phyloP scores from a whole-genome alignment of 805 yeast genomes.

The Pichia deserticola region DNA sequence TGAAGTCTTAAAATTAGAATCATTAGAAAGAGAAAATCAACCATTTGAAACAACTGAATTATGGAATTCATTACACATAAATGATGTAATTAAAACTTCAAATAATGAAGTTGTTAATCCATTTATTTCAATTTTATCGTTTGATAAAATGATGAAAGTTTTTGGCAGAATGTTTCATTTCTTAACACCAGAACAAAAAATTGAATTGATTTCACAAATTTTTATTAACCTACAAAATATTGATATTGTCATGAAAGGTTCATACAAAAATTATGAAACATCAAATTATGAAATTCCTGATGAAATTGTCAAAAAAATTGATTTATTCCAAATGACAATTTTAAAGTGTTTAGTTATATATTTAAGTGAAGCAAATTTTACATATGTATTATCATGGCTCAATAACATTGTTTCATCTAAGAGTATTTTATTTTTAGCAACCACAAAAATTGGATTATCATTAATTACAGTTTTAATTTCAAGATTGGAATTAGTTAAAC shows the following conservation, averaged over 20 bases:
- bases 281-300: slow-evolving; percentile 43
- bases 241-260: slow-evolving; percentile 70
- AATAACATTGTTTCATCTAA: slow-evolving; percentile 64
- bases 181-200: slow-evolving; percentile 65
- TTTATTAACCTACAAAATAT: slow-evolving; percentile 76
- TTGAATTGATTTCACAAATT: slow-evolving; percentile 68
- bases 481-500: slow-evolving; percentile 85
- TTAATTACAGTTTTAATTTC: slow-evolving; percentile 84
- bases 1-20: slow-evolving; percentile 71
- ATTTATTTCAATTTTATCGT: slow-evolving; percentile 73
- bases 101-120: slow-evolving; percentile 64
- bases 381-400: slow-evolving; percentile 70
- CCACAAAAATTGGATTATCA: slow-evolving; percentile 76
- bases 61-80: slow-evolving; percentile 74
- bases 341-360: slow-evolving; percentile 79
- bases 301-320: slow-evolving; percentile 52
- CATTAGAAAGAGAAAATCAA: slow-evolving; percentile 53
- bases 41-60: slow-evolving; percentile 41
- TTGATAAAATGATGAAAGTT: slow-evolving; percentile 82
- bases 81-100: slow-evolving; percentile 45
- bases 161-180: slow-evolving; percentile 86
- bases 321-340: slow-evolving; percentile 71
- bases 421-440: slow-evolving; percentile 59
- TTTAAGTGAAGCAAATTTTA: slow-evolving; percentile 72
- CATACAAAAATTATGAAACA: slow-evolving; percentile 55